Evolutionary conservation across 805 yeast genomes (phyloP), one percentile per base, ranked within the genome.

Genomic region (Candida morakotiae): DNA sequence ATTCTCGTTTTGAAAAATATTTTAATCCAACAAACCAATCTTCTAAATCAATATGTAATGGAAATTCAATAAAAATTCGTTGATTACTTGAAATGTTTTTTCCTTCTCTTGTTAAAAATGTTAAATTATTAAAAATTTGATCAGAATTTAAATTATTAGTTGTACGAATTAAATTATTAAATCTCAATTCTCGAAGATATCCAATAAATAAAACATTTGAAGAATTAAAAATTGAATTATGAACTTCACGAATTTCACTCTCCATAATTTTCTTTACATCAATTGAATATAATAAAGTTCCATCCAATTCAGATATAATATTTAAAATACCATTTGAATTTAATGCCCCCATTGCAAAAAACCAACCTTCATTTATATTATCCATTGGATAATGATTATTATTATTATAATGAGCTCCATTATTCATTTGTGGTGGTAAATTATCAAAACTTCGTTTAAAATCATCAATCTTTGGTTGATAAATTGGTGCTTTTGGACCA

Each of bases 11-110:
- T 6, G 87, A 71, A 48, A 81, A 79, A 10, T 84, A 77, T 31
- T 70, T 73, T 40, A 84, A 57, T 0, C 86, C 81, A 9, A 83
- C 83, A 43, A 74, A 67, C 89, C 93, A 83, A 52, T 82, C 88
- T 50, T 83, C 89, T 29, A 83, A 63, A 54, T 83, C 89, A 16
- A 79, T 77, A 46, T 76, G 77, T 28, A 79, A 60, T 2, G 86
- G 83, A 44, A 83, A 83, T 44, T 75, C 77, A 34, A 83, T 61
- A 16, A 81, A 58, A 3, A 80, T 63, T 34, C 82, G 49, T 39
- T 57, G 60, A 43, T 57, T 51, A 24, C 59, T 63, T 15, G 60
- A 45, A 9, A 64, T 48, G 21, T 43, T 40, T 35, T 59, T 59
- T 27, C 63, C 66, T 15, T 67, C 73, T 34, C 56, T 53, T 9